phyloP scores from a whole-genome alignment of 306 rosid species.

The Medicago lupulina region DNA sequence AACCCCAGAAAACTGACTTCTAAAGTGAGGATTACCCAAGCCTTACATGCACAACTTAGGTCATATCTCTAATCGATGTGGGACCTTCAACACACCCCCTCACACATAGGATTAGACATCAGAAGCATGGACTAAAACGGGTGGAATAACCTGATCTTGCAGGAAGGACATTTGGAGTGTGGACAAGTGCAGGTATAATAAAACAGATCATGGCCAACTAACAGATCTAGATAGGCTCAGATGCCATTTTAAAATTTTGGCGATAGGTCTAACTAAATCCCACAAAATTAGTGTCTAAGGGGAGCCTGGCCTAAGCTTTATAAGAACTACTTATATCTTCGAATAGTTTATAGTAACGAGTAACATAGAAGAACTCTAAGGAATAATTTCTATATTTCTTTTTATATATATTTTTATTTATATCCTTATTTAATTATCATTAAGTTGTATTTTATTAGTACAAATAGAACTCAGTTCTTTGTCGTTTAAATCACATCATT shows the following conservation, averaged over 20 bases:
- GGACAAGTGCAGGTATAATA: not conserved
- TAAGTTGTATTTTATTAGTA: not conserved
- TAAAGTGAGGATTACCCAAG: not conserved
- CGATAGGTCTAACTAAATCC: not conserved
- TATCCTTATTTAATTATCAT: not conserved
- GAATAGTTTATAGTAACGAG: slow-evolving; percentile 3
- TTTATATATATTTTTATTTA: not conserved
- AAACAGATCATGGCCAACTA: not conserved
- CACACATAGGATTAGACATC: not conserved
- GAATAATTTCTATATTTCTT: not conserved
- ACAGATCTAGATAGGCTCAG: not conserved
- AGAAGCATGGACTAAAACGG: not conserved
- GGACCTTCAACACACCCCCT: not conserved
- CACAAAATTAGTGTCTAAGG: not conserved
- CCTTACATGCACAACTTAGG: not conserved
- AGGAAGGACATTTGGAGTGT: not conserved
- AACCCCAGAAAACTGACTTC: not conserved
- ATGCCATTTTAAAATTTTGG: not conserved
- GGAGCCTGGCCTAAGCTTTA: not conserved
- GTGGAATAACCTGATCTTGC: not conserved
- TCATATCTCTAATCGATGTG: not conserved
- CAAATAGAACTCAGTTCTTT: slow-evolving; percentile 4
- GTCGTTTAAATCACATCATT: slow-evolving; percentile 24
- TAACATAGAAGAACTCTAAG: not conserved
- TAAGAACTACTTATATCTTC: not conserved